Base-by-base conservation (phyloP, 2,329 filamentous ascomycete genomes). In the Epichloe hybrida region DNA sequence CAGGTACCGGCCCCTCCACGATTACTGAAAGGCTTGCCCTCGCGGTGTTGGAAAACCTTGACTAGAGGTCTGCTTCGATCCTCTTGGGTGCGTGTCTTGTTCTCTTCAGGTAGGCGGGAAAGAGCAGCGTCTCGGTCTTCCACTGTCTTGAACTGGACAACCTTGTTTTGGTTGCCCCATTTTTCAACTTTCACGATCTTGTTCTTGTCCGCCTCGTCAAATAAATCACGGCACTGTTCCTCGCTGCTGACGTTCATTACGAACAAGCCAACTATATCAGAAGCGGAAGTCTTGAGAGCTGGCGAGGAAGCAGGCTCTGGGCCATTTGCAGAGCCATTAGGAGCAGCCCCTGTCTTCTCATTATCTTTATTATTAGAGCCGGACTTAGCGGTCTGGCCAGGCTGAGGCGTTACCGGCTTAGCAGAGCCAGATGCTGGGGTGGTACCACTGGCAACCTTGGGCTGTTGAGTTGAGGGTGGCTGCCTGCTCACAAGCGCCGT, bases 201-300 rank as follows among this genome's bases (percentile, higher is more conserved):
- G 35, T 78, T 64, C 63, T 81, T 83, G 63, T 96, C 88, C 60
- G 95, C 87, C 12, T 93, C 83, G 1, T 80, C 74, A 63, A 98
- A 91, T 23, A 95, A 74, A 36, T 87, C 83, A 51, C 84, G 83
- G 38, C 88, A 84, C 54, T 90, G 86, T 35, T 95, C 87, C 57
- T 91, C 87, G 50, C 79, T 85, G 60, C 83, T 86, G 21, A 90
- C 82, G 61, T 90, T 90, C 71, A 86, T 87, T 54, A 98, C 83
- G 67, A 96, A 98, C 20, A 98, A 77, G 46, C 87, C 91, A 60
- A 88, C 84, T 58, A 84, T 88, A 58, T 78, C 80, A 61, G 88
- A 77, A 17, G 76, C 69, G 43, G 73, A 62, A 37, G 70, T 77
- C 64, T 86, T 84, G 31, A 76, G 70, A 7, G 77, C 76, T 15